A percentile compares a stretch with the other conserved stretches of the same genome.
phyloP scores from a whole-genome alignment of 208 protist genomes.

The Acanthamoeba culbertsoni region DNA sequence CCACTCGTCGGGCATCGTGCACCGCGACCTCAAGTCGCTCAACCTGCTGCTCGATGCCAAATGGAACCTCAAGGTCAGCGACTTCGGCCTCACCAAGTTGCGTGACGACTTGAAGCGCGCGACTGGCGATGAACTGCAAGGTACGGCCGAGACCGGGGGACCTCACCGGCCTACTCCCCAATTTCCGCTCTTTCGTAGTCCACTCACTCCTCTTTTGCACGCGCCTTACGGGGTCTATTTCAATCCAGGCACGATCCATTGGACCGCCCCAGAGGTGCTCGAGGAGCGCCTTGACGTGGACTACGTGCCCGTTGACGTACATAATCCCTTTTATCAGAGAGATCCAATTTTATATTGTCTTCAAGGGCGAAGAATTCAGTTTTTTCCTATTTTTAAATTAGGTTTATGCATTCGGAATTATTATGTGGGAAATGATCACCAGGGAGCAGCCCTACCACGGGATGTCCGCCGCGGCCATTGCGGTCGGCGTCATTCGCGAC shows the following conservation, averaged over 20 bases:
- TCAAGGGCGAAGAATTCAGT: background rate
- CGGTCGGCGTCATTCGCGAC: constrained; percentile 13
- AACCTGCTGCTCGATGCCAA: background rate
- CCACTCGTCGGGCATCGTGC: background rate
- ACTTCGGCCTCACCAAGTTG: background rate
- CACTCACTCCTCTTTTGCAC: no score
- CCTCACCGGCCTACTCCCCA: no score
- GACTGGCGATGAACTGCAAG: background rate
- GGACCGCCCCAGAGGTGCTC: background rate
- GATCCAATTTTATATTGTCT: background rate
- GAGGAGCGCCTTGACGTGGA: background rate
- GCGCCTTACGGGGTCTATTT: no score
- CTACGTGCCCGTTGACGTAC: background rate
- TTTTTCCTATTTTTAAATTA: background rate
- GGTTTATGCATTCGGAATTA: constrained; percentile 5
- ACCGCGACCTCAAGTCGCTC: background rate
- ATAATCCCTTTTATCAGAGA: background rate
- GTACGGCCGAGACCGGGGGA: no score
- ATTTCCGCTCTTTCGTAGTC: no score
- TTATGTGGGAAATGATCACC: constrained; percentile 23
- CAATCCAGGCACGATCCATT: background rate
- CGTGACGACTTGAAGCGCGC: background rate
- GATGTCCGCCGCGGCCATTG: background rate
- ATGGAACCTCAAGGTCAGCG: background rate
- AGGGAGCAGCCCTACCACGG: background rate